phyloP scores from a whole-genome alignment of 140 eudicot genomes.

The Flaveria floridana region DNA sequence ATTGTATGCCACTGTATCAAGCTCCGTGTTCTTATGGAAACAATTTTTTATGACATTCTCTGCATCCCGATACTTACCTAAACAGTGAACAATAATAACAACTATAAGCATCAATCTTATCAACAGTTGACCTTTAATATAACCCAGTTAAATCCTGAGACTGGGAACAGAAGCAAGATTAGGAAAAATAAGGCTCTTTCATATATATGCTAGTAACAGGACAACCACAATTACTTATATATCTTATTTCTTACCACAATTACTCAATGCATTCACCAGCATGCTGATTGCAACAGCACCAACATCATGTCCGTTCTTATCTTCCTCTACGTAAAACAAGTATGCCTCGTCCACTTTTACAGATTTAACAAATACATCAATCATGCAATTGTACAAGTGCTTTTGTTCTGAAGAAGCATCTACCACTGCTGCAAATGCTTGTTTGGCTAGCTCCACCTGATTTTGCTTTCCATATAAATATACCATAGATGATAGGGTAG shows the following conservation, averaged over 20 bases:
- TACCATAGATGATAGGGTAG: constrained; percentile 55
- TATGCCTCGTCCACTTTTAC: constrained; percentile 58
- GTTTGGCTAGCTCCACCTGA: constrained; percentile 48
- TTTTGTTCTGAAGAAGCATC: constrained; percentile 34
- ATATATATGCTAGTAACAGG: constrained; percentile 3
- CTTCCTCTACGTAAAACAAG: constrained; percentile 55
- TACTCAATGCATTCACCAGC: constrained; percentile 63
- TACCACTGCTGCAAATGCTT: constrained; percentile 47
- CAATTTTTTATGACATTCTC: constrained; percentile 54
- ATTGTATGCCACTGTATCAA: constrained; percentile 89
- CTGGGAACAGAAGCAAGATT: background rate
- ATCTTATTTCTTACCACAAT: constrained; percentile 47
- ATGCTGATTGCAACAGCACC: constrained; percentile 81
- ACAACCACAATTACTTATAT: background rate
- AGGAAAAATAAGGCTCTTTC: background rate
- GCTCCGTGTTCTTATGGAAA: constrained; percentile 48
- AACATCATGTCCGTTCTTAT: constrained; percentile 46
- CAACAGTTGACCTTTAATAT: background rate
- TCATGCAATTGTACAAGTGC: constrained; percentile 49
- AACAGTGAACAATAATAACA: background rate
- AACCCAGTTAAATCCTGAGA: background rate
- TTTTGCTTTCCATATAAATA: constrained; percentile 59
- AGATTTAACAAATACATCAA: constrained; percentile 57
- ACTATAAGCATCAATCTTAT: constrained; percentile 1
- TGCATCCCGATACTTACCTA: constrained; percentile 67